A percentile compares a stretch with the other conserved stretches of the same genome.
Conservation (phyloP, 768 basidiomycete genomes). For the Mrakia gelida region DNA sequence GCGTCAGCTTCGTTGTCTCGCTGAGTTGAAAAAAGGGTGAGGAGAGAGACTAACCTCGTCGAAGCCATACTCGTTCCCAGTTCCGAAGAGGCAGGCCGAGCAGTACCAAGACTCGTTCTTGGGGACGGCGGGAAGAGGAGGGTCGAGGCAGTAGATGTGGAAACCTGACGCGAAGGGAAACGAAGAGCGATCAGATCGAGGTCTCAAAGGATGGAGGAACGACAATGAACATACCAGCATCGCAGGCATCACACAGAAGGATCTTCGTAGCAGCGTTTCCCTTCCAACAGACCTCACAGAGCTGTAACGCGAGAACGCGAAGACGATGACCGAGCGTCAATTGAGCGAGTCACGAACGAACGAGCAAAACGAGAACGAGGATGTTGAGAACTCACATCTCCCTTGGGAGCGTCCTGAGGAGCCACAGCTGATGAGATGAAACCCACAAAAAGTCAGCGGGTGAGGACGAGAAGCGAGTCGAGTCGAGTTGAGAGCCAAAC, state of each 20-base stretch:
- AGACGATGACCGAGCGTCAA: neutral
- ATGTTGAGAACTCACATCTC: conserved; percentile 5
- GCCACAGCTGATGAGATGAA: neutral
- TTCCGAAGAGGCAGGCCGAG: conserved; percentile 80
- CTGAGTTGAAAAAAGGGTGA: neutral
- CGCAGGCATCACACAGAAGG: conserved; percentile 84
- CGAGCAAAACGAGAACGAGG: neutral
- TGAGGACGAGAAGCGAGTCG: neutral
- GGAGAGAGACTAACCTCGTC: conserved; percentile 55
- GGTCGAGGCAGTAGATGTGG: conserved; percentile 95
- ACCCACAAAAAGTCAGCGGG: neutral
- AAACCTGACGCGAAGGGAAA: conserved; percentile 58
- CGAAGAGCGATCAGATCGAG: neutral
- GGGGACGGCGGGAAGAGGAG: conserved; percentile 77
- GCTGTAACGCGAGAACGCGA: neutral
- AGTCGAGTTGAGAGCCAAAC: neutral
- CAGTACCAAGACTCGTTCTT: conserved; percentile 91
- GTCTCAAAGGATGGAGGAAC: neutral
- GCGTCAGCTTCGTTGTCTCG: too few relatives aligned
- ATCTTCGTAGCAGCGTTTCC: conserved; percentile 86
- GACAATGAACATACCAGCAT: conserved; percentile 56
- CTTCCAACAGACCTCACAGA: conserved; percentile 86
- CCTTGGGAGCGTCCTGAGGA: conserved; percentile 13
- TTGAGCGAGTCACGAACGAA: neutral
- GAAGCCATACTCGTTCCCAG: conserved; percentile 94